phyloP scores from a whole-genome alignment of 805 yeast species.

The Metschnikowia similis region DNA sequence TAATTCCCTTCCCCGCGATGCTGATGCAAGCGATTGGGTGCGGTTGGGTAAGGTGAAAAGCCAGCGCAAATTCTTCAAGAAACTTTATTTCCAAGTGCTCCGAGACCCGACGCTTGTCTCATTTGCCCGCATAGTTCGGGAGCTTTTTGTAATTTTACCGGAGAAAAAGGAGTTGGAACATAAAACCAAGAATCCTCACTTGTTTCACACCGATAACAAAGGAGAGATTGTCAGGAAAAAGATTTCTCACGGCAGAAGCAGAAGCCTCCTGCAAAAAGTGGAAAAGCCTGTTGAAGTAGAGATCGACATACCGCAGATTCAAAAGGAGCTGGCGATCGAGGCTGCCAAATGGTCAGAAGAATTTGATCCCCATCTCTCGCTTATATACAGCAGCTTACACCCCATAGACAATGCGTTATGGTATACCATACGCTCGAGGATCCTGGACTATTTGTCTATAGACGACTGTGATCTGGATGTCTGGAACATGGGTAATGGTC shows the following conservation, averaged over 20 bases:
- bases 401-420: slow-evolving; percentile 66
- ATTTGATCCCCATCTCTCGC: slow-evolving; percentile 69
- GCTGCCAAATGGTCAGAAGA: slow-evolving; percentile 55
- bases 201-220: slow-evolving; percentile 31
- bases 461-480: slow-evolving; percentile 38
- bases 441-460: slow-evolving; percentile 59
- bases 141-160: slow-evolving; percentile 50
- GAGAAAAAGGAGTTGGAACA: slow-evolving; percentile 33
- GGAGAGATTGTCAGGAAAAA: slow-evolving; percentile 29
- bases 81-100: slow-evolving; percentile 46
- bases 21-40: slow-evolving; percentile 36
- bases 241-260: slow-evolving; percentile 7
- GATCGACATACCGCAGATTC: slow-evolving; percentile 26
- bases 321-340: slow-evolving; percentile 45
- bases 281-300: slow-evolving; percentile 15
- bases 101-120: slow-evolving; percentile 45
- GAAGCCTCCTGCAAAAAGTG: slow-evolving; percentile 17
- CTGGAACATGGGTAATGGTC: slow-evolving; percentile 25
- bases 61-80: slow-evolving; percentile 50
- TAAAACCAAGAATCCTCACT: slow-evolving; percentile 33
- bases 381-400: slow-evolving; percentile 60
- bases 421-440: slow-evolving; percentile 58
- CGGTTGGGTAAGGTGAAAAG: slow-evolving; percentile 40
- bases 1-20: slow-evolving; percentile 30
- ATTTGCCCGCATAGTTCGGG: slow-evolving; percentile 54